Percentiles rank a stretch among this genome's conserved stretches.
Conservation (phyloP, 202 grass and related monocot genomes). For the Schoenoplectus tabernaemontani region DNA sequence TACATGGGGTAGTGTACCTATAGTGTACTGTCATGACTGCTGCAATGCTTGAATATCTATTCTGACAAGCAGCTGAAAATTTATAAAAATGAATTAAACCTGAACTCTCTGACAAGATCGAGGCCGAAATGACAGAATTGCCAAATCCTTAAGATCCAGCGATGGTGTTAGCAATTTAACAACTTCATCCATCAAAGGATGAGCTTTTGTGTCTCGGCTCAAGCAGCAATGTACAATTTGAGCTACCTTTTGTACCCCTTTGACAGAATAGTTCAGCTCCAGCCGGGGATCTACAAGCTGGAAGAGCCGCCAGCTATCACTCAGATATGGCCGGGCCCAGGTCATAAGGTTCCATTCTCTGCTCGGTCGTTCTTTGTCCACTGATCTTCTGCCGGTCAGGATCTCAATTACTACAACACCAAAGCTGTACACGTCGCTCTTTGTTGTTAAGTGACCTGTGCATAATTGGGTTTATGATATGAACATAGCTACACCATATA, state of each 20-base stretch:
- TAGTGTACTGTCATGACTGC: neutral
- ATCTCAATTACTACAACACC: conserved; percentile 74
- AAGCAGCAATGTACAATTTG: conserved; percentile 73
- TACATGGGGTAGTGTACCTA: no score
- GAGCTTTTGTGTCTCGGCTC: conserved; percentile 46
- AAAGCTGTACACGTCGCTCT: conserved; percentile 84
- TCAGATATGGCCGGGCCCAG: conserved; percentile 65
- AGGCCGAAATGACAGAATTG: conserved; percentile 36
- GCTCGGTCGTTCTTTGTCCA: conserved; percentile 69
- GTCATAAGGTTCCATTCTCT: conserved; percentile 58
- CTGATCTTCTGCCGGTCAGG: conserved; percentile 51
- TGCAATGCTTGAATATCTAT: neutral
- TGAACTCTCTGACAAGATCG: conserved; percentile 45
- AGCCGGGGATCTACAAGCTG: conserved; percentile 77
- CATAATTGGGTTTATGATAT: conserved; percentile 5
- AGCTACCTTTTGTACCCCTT: conserved; percentile 65
- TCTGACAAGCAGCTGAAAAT: neutral
- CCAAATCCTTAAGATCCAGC: conserved; percentile 64
- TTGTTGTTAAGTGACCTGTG: conserved; percentile 66
- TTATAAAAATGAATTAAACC: neutral
- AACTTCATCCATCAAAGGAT: conserved; percentile 59
- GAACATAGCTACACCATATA: conserved; percentile 8
- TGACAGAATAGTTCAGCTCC: conserved; percentile 68
- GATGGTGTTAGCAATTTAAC: conserved; percentile 51
- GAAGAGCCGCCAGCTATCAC: conserved; percentile 54